A percentile compares a stretch with the other conserved stretches of the same genome.
phyloP scores from a whole-genome alignment of 2,329 filamentous ascomycete species.

The Microascus cirrosus region DNA sequence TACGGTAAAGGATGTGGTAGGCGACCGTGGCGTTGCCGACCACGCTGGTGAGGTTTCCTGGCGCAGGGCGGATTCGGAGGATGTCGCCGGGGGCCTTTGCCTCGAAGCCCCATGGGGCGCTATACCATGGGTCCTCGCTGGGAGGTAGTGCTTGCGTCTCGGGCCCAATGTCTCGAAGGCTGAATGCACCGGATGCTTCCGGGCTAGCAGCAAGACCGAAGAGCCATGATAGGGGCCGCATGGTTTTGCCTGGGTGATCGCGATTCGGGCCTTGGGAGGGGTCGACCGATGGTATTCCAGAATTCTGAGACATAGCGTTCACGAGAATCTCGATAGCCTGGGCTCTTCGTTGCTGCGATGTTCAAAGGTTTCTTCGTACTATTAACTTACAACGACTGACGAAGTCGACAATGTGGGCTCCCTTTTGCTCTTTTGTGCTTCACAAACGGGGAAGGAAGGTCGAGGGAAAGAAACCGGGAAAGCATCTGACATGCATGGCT shows the following conservation, averaged over 20 bases:
- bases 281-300: too few species aligned
- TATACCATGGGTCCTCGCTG: slow-evolving; percentile 23
- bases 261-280: too few species aligned
- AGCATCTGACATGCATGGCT: too few species aligned
- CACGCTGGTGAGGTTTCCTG: slow-evolving; percentile 8
- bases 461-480: too few species aligned
- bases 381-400: too few species aligned
- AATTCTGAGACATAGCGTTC: too few species aligned
- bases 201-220: not conserved
- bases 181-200: not conserved
- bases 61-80: slow-evolving; percentile 6
- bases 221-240: not conserved
- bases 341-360: too few species aligned
- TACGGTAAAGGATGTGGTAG: slow-evolving; percentile 26
- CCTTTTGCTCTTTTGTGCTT: too few species aligned
- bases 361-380: too few species aligned
- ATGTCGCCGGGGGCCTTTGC: slow-evolving; percentile 6
- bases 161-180: not conserved
- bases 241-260: not conserved
- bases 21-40: slow-evolving; percentile 7
- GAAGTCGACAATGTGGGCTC: too few species aligned
- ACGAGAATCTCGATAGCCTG: too few species aligned
- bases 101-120: slow-evolving; percentile 15
- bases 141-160: slow-evolving; percentile 13
- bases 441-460: too few species aligned